Base-by-base conservation (phyloP, 2,329 filamentous ascomycete species). In the Ophiostoma montium region DNA sequence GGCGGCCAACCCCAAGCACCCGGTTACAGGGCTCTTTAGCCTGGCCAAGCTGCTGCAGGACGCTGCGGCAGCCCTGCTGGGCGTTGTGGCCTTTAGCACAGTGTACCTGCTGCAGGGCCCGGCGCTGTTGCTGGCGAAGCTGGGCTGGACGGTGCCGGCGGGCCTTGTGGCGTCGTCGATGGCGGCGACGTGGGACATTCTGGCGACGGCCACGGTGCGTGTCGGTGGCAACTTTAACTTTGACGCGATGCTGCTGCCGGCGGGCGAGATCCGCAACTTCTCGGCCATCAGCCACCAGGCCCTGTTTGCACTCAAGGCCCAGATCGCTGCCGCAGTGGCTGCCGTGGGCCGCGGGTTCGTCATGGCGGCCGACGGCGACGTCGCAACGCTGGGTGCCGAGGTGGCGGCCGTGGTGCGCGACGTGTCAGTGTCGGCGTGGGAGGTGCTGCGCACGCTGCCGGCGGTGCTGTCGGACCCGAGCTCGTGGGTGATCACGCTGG, bases 21-120 rank as follows among this genome's bases (percentile, higher is more conserved):
- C 90, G 4, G 68, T 94, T 19, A 71, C 88, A 38, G 71, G 88
- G 36, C 61, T 88, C 10, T 85, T 89, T 39, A 76, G 79, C 49
- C 62, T 81, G 36, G 84, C 84, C n/a, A 88, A 88, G 58, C 71
- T 94, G 41, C 63, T 88, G 30, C 83, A 94, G 53, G 90, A 96
- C 60, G 66, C 78, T 5, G 72, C 74, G 3, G 72, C 92, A n/a
- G 74, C 85, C 35, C 59, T 78, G 31, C 67, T 78, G 18, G 84
- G 82, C 2, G 67, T 73, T 4, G 61, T 68, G 1, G 76, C 67
- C 2, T 74, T 65, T 16, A 27, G 50, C 4, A 18, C 56, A 3
- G 61, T 61, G 55, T 61, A 65, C 23, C 52, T 61, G 35, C 13
- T 46, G 31, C 31, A 35, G 12, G 61, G 65, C 7, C n/a, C n/a